Percentiles rank a stretch among this genome's conserved stretches.
phyloP scores from a whole-genome alignment of 257 asterid genomes.

The Cynanchum wilfordii region DNA sequence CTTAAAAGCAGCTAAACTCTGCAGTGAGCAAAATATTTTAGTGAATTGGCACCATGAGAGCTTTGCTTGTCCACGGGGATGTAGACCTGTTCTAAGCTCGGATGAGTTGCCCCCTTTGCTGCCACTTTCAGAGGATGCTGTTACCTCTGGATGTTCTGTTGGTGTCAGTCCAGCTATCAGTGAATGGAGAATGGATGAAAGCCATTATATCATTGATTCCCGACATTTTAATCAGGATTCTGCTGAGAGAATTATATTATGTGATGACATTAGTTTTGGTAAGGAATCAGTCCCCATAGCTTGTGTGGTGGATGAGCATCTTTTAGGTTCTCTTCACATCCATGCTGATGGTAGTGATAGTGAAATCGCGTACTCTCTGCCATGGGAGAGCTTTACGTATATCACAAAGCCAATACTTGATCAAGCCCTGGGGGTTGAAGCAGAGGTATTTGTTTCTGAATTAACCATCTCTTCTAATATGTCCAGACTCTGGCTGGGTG shows the following conservation, averaged over 20 bases:
- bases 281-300: constrained; percentile 81
- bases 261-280: constrained; percentile 93
- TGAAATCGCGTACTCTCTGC: constrained; percentile 59
- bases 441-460: constrained; percentile 49
- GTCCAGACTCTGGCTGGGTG: not conserved
- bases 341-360: constrained; percentile 76
- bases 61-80: constrained; percentile 75
- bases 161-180: constrained; percentile 29
- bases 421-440: constrained; percentile 53
- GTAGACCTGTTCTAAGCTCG: constrained; percentile 33
- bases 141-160: constrained; percentile 29
- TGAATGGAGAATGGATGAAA: constrained; percentile 87
- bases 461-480: not conserved
- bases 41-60: constrained; percentile 85
- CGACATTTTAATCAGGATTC: constrained; percentile 71
- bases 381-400: constrained; percentile 96
- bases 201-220: constrained; percentile 84
- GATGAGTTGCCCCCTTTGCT: constrained; percentile 39
- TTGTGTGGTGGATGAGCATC: constrained; percentile 90
- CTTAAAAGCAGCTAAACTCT: constrained; percentile 85
- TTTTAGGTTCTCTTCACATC: constrained; percentile 56
- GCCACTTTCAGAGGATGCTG: constrained; percentile 33
- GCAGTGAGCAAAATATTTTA: constrained; percentile 79
- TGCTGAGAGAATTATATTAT: constrained; percentile 70
- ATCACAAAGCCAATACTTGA: constrained; percentile 67